These are phyloP conservation scores for Flueggea neowawraea DNA, from an alignment of 441 rosid genomes.

Conservation along the genomic window DNA sequence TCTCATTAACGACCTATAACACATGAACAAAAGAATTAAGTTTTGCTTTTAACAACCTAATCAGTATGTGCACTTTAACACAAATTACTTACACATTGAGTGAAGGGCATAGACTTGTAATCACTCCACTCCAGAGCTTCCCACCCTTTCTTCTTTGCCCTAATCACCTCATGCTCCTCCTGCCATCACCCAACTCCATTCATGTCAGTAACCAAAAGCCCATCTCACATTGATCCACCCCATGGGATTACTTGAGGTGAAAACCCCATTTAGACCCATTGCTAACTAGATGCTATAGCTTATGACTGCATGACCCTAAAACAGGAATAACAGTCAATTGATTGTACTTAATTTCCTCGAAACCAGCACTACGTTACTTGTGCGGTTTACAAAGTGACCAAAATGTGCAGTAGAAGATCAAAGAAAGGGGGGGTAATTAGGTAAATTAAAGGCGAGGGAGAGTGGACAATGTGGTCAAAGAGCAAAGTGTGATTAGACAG, in stretches of 20 bases:
- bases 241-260: no score
- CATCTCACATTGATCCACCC: no score
- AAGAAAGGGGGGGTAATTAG: no score
- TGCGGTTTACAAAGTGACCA: not conserved
- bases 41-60: not conserved
- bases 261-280: no score
- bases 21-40: not conserved
- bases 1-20: slow-evolving; percentile 85
- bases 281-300: no score
- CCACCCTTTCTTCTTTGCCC: slow-evolving; percentile 45
- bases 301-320: no score
- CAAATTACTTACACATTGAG: slow-evolving; percentile 77
- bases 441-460: no score
- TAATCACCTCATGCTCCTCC: slow-evolving; percentile 93
- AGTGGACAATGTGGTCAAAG: no score
- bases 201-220: no score
- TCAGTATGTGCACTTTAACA: not conserved
- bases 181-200: slow-evolving; percentile 21
- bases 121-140: slow-evolving; percentile 82
- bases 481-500: slow-evolving; percentile 1
- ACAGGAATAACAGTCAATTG: no score
- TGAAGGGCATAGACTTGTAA: slow-evolving; percentile 98
- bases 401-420: not conserved
- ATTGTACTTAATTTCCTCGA: not conserved
- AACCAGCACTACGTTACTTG: slow-evolving; percentile 6